Evolutionary conservation across 2,329 filamentous ascomycete species (phyloP), one percentile per base, ranked within the genome.

Genomic region (Arthrobotrys pseudoclavata): DNA sequence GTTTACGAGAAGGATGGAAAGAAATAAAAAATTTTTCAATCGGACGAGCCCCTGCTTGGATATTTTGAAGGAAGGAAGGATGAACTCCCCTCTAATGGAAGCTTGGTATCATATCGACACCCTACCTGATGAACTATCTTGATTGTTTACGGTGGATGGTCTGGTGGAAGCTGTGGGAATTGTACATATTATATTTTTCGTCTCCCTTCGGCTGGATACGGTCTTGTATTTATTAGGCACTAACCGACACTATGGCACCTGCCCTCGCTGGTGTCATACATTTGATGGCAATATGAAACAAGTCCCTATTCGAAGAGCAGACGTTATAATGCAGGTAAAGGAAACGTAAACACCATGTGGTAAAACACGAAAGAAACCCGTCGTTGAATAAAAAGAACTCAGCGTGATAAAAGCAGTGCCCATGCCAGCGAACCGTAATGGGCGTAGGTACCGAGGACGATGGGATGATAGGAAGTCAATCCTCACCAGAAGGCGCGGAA

Each of bases 1-100:
- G 92, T 99, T 40, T 80, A 79, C 48, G 74, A 79, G 80, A 84
- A 84, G 50, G 84, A 66, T 72, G 79, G 71, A 69, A 79, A 63
- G 71, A 71, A 77, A 67, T 77, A 71, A 67, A 67, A 18, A 0
- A 55, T n/a, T 40, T n/a, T 40, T n/a, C 5, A 15, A 20, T 7
- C 20, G 4, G 42, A 20, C 2, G 42, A 20, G 45, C 12, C 31
- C 1, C 29, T 37, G 22, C 18, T 42, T 18, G 18, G 37, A 34
- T 31, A 52, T 64, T 47, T 18, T 47, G n/a, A 26, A 50, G 20
- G 20, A 50, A 52, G 45, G 48, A 26, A 62, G 18, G 50, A 66
- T 50, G 40, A 75, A 75, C 70, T 75, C 62, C 63, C 53, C 70
- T 75, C 70, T 74, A 52, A 62, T 45, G 55, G 60, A 66, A 57